These are phyloP conservation scores for Termitomyces sp. DNA, from an alignment of 1,284 basidiomycete genomes.

Conservation along the genomic window DNA sequence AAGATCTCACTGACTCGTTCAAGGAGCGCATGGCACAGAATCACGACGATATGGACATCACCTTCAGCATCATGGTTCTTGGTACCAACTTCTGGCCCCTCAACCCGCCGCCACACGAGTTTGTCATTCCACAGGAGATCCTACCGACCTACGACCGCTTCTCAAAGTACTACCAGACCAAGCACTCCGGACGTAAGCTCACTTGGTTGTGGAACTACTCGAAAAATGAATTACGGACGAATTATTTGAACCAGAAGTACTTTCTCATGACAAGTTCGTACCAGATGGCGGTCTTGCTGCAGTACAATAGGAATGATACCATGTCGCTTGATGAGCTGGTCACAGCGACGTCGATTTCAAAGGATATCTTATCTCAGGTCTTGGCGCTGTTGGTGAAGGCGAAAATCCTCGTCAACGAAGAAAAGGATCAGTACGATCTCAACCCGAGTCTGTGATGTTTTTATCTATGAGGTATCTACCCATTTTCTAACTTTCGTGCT, in stretches of 20 bases:
- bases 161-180: conserved; percentile 89
- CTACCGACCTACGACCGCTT: conserved; percentile 87
- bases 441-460: conserved; percentile 70
- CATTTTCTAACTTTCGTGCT: neutral
- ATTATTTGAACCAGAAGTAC: conserved; percentile 92
- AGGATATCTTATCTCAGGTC: conserved; percentile 83
- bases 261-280: conserved; percentile 94
- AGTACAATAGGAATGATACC: conserved; percentile 91
- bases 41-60: conserved; percentile 82
- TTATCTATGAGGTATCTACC: neutral
- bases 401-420: conserved; percentile 84
- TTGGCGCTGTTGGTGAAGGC: conserved; percentile 83
- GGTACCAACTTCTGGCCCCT: conserved; percentile 98
- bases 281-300: conserved; percentile 91
- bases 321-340: conserved; percentile 79
- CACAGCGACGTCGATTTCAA: conserved; percentile 79
- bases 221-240: conserved; percentile 93
- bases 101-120: conserved; percentile 78
- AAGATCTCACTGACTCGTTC: conserved; percentile 95
- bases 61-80: conserved; percentile 90
- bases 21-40: conserved; percentile 90
- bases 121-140: conserved; percentile 87
- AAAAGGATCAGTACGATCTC: conserved; percentile 85
- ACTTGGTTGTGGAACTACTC: conserved; percentile 99
- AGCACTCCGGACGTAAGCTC: conserved; percentile 92